Evolutionary conservation across 495 filamentous ascomycete genomes (phyloP), one percentile per base, ranked within the genome.

Genomic region (Paragyromitra xinjiangensis): DNA sequence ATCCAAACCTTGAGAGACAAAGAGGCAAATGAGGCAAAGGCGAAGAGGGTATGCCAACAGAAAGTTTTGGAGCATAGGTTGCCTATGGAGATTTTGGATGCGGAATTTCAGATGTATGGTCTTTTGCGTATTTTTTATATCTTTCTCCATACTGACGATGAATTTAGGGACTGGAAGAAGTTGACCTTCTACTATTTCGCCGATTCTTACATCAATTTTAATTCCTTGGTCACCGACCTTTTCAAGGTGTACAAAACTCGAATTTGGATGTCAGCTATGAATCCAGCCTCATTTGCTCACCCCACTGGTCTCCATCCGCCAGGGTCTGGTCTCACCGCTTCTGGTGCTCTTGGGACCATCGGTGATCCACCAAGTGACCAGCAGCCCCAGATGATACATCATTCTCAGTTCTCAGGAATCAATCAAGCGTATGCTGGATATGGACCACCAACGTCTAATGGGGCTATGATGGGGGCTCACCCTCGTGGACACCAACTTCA

Each of bases 201-300:
- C 68, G 94, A 98, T 81, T 90, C 93, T 0, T 99, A 99, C 83
- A 97, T 99, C 87, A 97, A 98, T 84, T 99, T 99, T 87, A 99
- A 98, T 83, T 92, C 93, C 0, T 88, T 99, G 19, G 95, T 99
- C 72, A 97, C 94, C 0, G 96, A 98, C 83, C 88, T 99, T 26
- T 99, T 98, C 88, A 98, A 98, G 82, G 94, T 97, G 72, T 99
- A 97, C 86, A 99, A 99, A 86, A 97, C 94, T 22, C 89, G 95
- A 67, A 98, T 99, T 82, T 99, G 95, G 95, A 97, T 99, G 94
- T 97, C 94, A 5, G 95, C 95, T 7, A 96, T 99, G 85, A 99
- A 99, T 81, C 96, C 95, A 2, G 95, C 95, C 6, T 97, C 95
- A 1, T 98, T 98, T 83, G 93, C 94, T n/a, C 94, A 93, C 65